A percentile compares a stretch with the other conserved stretches of the same genome.
Evolutionary conservation across 164 flowering plant genomes (phyloP).

Genomic region (Akebia trifoliata): DNA sequence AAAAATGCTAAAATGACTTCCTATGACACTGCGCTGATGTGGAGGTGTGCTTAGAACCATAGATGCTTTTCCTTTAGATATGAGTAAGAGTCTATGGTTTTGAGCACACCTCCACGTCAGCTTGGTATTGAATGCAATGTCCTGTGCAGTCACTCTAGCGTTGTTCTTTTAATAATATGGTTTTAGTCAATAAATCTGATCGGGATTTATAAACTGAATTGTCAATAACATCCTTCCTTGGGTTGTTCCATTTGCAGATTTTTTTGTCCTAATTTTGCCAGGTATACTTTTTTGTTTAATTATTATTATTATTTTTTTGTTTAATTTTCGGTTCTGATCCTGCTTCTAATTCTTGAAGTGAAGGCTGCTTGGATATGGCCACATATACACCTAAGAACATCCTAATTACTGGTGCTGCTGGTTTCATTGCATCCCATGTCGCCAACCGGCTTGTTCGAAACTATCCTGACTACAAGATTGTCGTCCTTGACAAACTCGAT

Average conservation of each 20-base stretch:
- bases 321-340: neutral
- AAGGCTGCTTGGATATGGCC: slow-evolving; percentile 14
- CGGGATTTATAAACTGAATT: no score
- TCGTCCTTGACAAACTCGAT: slow-evolving; percentile 13
- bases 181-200: no score
- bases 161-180: no score
- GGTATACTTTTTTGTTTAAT: neutral
- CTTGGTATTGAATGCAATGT: no score
- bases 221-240: neutral
- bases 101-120: no score
- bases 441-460: slow-evolving; percentile 14
- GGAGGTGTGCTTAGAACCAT: no score
- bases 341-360: neutral
- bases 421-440: slow-evolving; percentile 21
- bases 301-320: no score
- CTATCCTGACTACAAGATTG: slow-evolving; percentile 13
- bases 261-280: neutral
- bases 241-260: neutral
- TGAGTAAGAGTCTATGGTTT: no score
- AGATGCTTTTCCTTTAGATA: no score
- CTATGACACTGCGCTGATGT: no score
- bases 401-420: slow-evolving; percentile 20
- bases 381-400: slow-evolving; percentile 18
- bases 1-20: no score
- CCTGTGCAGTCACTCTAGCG: no score